These are phyloP conservation scores for Wickerhamiella infanticola DNA, from an alignment of 1,139 yeast species.

Conservation along the genomic window DNA sequence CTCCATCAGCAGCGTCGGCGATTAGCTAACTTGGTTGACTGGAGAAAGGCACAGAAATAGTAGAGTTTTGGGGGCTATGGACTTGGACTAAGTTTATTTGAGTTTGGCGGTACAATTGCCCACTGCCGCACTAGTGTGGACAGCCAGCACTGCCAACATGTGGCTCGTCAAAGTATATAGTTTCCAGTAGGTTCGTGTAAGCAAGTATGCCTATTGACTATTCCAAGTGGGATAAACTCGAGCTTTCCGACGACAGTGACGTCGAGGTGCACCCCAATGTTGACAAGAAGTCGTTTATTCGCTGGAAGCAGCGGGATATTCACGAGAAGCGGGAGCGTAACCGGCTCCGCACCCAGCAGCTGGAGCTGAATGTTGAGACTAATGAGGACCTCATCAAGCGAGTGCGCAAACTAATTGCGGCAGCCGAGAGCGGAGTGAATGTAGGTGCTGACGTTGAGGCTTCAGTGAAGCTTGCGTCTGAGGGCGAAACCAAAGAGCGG, in stretches of 20 bases:
- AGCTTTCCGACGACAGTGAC: conserved; percentile 90
- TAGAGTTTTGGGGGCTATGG: too few relatives aligned
- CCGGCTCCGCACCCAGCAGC: conserved; percentile 56
- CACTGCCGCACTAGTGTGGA: too few relatives aligned
- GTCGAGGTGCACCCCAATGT: conserved; percentile 97
- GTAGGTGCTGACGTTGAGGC: conserved; percentile 25
- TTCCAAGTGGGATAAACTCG: conserved; percentile 95
- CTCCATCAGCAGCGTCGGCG: too few relatives aligned
- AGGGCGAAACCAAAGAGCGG: conserved; percentile 19
- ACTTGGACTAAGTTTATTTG: too few relatives aligned
- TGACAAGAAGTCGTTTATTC: conserved; percentile 79
- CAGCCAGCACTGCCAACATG: too few relatives aligned
- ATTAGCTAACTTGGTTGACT: too few relatives aligned
- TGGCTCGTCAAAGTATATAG: too few relatives aligned
- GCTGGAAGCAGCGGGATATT: conserved; percentile 95
- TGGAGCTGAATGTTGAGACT: conserved; percentile 62
- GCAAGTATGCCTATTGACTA: conserved; percentile 47
- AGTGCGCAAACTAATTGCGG: conserved; percentile 38
- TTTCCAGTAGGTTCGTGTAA: too few relatives aligned
- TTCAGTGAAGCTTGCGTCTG: conserved; percentile 16
- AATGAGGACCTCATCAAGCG: conserved; percentile 59
- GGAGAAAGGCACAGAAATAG: too few relatives aligned
- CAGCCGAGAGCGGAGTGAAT: conserved; percentile 17
- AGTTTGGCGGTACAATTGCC: too few relatives aligned
- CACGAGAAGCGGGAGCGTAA: conserved; percentile 83